Evolutionary conservation across 352 stramenopile species (phyloP).

Genomic region (Phytophthora macrochlamydospora): DNA sequence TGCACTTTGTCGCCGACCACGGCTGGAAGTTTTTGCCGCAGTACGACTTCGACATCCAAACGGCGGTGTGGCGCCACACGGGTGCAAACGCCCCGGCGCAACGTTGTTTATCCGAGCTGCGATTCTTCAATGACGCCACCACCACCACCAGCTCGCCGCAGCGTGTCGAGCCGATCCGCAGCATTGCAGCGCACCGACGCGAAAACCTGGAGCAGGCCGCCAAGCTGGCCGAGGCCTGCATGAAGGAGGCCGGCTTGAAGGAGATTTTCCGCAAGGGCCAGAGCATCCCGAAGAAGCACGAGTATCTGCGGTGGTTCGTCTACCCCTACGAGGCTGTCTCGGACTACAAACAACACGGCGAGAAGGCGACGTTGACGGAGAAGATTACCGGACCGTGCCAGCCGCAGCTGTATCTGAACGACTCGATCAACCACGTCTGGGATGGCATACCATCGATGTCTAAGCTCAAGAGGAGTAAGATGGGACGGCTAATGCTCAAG

Average conservation of each 20-base stretch:
- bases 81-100: slow-evolving; percentile 10
- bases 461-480: slow-evolving; percentile 30
- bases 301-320: slow-evolving; percentile 40
- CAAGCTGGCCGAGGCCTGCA: slow-evolving; percentile 23
- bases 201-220: slow-evolving; percentile 34
- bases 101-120: slow-evolving; percentile 23
- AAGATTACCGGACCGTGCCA: slow-evolving; percentile 40
- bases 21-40: slow-evolving; percentile 93
- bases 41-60: slow-evolving; percentile 95
- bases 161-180: slow-evolving; percentile 19
- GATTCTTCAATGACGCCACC: slow-evolving; percentile 23
- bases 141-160: slow-evolving; percentile 13
- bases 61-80: slow-evolving; percentile 88
- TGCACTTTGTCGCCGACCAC: slow-evolving; percentile 93
- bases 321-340: slow-evolving; percentile 38
- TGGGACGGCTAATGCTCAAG: slow-evolving; percentile 26
- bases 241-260: slow-evolving; percentile 27
- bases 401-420: slow-evolving; percentile 33
- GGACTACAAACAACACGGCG: slow-evolving; percentile 21
- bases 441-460: slow-evolving; percentile 28
- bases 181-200: slow-evolving; percentile 22
- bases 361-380: slow-evolving; percentile 24
- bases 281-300: slow-evolving; percentile 29
- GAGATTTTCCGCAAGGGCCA: slow-evolving; percentile 26
- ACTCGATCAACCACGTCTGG: slow-evolving; percentile 25